phyloP scores from a whole-genome alignment of 2,329 filamentous ascomycete genomes.

The Calycina herbarum region DNA sequence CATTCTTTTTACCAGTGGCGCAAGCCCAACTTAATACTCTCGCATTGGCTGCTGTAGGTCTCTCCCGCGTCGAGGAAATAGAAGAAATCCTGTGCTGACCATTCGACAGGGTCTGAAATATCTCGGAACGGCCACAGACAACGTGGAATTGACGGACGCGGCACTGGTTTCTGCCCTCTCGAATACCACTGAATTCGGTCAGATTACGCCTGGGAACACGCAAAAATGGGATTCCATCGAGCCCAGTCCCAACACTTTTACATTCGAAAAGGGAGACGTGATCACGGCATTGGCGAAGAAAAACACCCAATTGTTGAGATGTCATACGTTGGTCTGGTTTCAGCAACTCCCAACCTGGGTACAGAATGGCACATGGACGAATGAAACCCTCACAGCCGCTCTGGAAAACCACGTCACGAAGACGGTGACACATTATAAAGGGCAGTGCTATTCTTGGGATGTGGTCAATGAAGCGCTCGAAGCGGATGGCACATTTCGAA shows the following conservation, averaged over 20 bases:
- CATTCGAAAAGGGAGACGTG: slow-evolving; percentile 21
- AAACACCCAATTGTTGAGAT: slow-evolving; percentile 50
- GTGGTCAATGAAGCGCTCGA: slow-evolving; percentile 64
- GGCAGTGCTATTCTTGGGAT: slow-evolving; percentile 62
- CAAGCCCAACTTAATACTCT: slow-evolving; percentile 25
- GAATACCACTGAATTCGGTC: slow-evolving; percentile 21
- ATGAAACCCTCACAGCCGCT: slow-evolving; percentile 53
- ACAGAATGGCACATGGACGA: slow-evolving; percentile 50
- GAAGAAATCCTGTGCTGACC: not conserved
- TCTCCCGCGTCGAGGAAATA: not conserved
- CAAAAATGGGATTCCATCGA: slow-evolving; percentile 24
- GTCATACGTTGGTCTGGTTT: slow-evolving; percentile 58
- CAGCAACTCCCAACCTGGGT: slow-evolving; percentile 52
- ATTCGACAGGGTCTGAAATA: slow-evolving; percentile 23
- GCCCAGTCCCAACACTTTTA: slow-evolving; percentile 15
- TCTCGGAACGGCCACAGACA: slow-evolving; percentile 24
- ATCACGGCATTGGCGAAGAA: slow-evolving; percentile 17
- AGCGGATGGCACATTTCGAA: slow-evolving; percentile 54
- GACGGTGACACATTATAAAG: slow-evolving; percentile 57
- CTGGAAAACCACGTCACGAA: slow-evolving; percentile 60
- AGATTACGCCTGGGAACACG: slow-evolving; percentile 23
- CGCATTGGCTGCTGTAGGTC: slow-evolving; percentile 23
- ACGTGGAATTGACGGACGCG: slow-evolving; percentile 19
- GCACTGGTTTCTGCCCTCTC: slow-evolving; percentile 20
- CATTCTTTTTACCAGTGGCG: slow-evolving; percentile 21